Conservation (phyloP, 441 rosid genomes). For the Erodium texanum region DNA sequence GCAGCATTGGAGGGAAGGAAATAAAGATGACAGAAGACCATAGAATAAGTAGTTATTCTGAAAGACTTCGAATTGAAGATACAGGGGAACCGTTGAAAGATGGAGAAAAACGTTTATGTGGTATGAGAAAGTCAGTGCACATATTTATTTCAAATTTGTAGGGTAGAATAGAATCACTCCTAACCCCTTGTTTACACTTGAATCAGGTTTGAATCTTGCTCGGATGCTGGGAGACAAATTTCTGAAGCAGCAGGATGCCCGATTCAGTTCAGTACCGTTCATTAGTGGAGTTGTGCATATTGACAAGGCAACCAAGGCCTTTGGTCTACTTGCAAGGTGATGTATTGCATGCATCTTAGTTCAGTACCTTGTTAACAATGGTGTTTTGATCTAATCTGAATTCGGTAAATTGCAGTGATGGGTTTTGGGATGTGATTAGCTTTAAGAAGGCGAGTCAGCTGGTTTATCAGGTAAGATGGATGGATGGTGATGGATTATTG, state of each 20-base stretch:
- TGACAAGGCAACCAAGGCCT: slow-evolving; percentile 41
- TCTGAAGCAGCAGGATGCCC: slow-evolving; percentile 76
- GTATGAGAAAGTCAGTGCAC: slow-evolving; percentile 28
- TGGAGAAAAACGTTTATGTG: slow-evolving; percentile 70
- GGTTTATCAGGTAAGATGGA: slow-evolving; percentile 51
- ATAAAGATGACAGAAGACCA: slow-evolving; percentile 93
- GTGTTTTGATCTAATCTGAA: background rate
- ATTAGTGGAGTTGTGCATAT: slow-evolving; percentile 64
- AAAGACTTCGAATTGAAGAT: slow-evolving; percentile 57
- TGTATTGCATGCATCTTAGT: no score
- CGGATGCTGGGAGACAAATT: slow-evolving; percentile 98
- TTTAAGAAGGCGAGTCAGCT: slow-evolving; percentile 67
- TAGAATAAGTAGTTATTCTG: slow-evolving; percentile 57
- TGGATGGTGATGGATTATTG: no score
- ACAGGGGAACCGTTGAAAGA: slow-evolving; percentile 73
- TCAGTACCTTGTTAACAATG: no score
- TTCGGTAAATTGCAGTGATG: slow-evolving; percentile 52
- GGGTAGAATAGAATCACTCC: background rate
- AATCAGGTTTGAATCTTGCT: slow-evolving; percentile 79
- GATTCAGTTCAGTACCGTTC: slow-evolving; percentile 81
- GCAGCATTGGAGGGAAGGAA: slow-evolving; percentile 64
- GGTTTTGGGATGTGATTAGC: slow-evolving; percentile 89
- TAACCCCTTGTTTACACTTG: background rate
- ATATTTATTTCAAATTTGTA: background rate
- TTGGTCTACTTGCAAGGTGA: slow-evolving; percentile 82